Percentiles rank a stretch among this genome's conserved stretches.
Evolutionary conservation across 2,329 filamentous ascomycete genomes (phyloP).

Genomic region (Aspergillus sp.): DNA sequence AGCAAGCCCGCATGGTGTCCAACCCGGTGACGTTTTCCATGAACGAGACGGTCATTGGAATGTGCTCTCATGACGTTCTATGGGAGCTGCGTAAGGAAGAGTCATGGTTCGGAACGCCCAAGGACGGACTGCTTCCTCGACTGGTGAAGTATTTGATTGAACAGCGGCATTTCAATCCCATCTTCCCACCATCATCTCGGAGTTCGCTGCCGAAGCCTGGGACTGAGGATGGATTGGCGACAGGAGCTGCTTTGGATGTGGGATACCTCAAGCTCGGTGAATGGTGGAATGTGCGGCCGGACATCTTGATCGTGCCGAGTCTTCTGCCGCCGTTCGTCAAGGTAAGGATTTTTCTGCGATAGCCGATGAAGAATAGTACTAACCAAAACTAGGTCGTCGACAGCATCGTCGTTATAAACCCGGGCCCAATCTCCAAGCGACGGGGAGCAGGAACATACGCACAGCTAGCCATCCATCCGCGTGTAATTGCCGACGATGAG

Average conservation of each 20-base stretch:
- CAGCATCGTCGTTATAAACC: constrained; percentile 87
- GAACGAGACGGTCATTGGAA: constrained; percentile 82
- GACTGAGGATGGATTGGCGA: constrained; percentile 62
- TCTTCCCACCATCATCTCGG: constrained; percentile 80
- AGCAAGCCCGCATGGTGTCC: constrained; percentile 75
- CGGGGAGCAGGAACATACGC: constrained; percentile 85
- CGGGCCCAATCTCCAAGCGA: constrained; percentile 82
- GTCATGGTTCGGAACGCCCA: constrained; percentile 60
- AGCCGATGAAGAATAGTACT: neutral
- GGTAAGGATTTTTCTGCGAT: constrained; percentile 55
- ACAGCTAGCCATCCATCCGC: constrained; percentile 74
- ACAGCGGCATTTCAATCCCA: constrained; percentile 86
- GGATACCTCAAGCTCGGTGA: constrained; percentile 87
- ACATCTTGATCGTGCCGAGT: constrained; percentile 83
- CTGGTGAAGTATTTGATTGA: constrained; percentile 79
- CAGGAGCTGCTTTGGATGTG: constrained; percentile 79
- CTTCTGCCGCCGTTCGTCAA: constrained; percentile 84
- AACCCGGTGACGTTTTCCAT: constrained; percentile 89
- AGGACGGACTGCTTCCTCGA: constrained; percentile 67
- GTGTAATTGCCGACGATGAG: constrained; percentile 63
- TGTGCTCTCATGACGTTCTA: constrained; percentile 82
- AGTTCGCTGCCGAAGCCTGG: constrained; percentile 69
- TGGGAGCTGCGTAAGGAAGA: constrained; percentile 82
- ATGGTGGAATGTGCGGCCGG: constrained; percentile 83
- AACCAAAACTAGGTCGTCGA: constrained; percentile 73